Evolutionary conservation across 352 stramenopile species (phyloP), one percentile per base, ranked within the genome.

Genomic region (Phytopythium sindhum): DNA sequence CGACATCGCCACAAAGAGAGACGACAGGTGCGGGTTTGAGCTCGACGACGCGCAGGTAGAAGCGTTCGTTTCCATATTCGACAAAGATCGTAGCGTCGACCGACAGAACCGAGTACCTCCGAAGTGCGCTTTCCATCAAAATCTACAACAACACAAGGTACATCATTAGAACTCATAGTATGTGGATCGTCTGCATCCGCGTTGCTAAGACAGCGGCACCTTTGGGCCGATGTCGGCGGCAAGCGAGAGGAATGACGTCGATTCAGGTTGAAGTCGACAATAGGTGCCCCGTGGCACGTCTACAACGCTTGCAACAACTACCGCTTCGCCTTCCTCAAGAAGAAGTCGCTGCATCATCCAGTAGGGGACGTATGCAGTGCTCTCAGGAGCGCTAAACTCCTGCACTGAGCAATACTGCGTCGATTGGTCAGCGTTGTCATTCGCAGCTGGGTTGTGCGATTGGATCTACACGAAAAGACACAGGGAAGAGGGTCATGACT

Each of bases 301-400:
- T 7, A 51, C 11, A 4, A 74, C 59, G 24, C 69, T 86, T 2
- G 69, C 75, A 12, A 87, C 52, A n/a, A 74, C 60, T 11, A 87
- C 67, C 11, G 64, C 63, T 0, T 53, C 68, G 9, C 77, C 81
- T 70, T 88, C 81, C 0, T 60, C 35, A 28, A 85, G 60, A 5
- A 69, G 24, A 8, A 88, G 65, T 55, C 79, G 82, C 57, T 88
- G 77, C 81, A 90, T 90, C 35, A 90, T 84, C 81, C 81, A 90
- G 58, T 86, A 87, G 1, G 81, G 81, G 21, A 86, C 70, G 47
- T 81, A 90, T 19, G 75, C 73, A 52, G 86, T 70, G 2, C 73
- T 78, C 29, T 78, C 64, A 2, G 78, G 71, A 28, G 81, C 73
- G 57, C 78, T 88, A 59, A 90, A 90, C 45, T 90, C 81, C 50